Percentiles rank a stretch among this genome's conserved stretches.
Evolutionary conservation across 2,329 filamentous ascomycete species (phyloP).

Genomic region (Tolypocladium endophyticum): DNA sequence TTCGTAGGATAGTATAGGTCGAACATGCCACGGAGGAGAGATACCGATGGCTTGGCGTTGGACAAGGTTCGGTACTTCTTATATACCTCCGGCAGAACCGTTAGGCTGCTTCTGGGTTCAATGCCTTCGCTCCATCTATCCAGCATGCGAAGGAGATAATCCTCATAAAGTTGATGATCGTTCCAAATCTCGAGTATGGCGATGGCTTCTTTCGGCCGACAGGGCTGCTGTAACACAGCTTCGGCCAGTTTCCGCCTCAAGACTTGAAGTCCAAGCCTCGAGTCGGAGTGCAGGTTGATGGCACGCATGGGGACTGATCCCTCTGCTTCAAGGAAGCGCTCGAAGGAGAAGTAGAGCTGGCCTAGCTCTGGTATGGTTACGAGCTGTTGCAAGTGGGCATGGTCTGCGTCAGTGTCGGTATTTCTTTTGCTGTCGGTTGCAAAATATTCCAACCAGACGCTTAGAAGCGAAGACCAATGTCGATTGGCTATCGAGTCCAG

Average conservation of each 20-base stretch:
- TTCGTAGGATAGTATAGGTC: slow-evolving; percentile 27
- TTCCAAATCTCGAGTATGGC: slow-evolving; percentile 28
- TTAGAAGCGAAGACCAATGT: slow-evolving; percentile 24
- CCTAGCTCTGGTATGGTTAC: slow-evolving; percentile 16
- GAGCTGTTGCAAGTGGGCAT: slow-evolving; percentile 9
- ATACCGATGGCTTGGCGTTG: slow-evolving; percentile 22
- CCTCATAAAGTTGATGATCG: slow-evolving; percentile 30
- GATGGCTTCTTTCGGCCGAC: slow-evolving; percentile 20
- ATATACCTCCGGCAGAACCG: slow-evolving; percentile 32
- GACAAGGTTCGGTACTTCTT: slow-evolving; percentile 32
- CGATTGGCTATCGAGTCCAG: slow-evolving; percentile 25
- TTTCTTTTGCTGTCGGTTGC: slow-evolving; percentile 1
- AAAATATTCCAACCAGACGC: slow-evolving; percentile 26
- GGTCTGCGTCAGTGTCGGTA: neutral
- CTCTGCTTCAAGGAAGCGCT: slow-evolving; percentile 18
- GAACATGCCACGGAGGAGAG: slow-evolving; percentile 34
- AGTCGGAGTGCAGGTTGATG: slow-evolving; percentile 11
- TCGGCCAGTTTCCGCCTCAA: slow-evolving; percentile 21
- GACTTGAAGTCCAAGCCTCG: slow-evolving; percentile 12
- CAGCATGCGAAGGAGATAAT: slow-evolving; percentile 27
- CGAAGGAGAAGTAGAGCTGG: slow-evolving; percentile 21
- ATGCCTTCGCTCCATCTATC: slow-evolving; percentile 15
- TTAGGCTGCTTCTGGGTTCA: slow-evolving; percentile 16
- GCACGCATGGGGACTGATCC: slow-evolving; percentile 11
- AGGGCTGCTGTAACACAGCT: slow-evolving; percentile 20